These are phyloP conservation scores for Xylariaceae sp. DNA, from an alignment of 2,329 filamentous ascomycete genomes.

Conservation along the genomic window DNA sequence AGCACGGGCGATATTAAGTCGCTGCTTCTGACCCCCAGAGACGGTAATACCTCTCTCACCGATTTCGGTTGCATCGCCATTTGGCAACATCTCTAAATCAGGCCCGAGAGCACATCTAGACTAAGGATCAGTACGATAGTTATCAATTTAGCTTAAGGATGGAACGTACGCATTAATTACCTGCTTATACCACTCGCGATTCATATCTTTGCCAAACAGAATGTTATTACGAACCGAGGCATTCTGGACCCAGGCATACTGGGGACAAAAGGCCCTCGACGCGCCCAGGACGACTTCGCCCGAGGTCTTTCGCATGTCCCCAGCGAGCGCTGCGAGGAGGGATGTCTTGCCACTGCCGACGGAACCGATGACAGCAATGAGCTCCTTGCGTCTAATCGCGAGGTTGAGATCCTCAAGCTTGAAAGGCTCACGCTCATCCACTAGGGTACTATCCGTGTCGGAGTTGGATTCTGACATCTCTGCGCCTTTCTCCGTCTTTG, in stretches of 20 bases:
- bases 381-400: slow-evolving; percentile 73
- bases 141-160: background rate
- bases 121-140: slow-evolving; percentile 20
- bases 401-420: slow-evolving; percentile 73
- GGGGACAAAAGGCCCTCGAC: slow-evolving; percentile 87
- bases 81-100: slow-evolving; percentile 92
- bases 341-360: slow-evolving; percentile 92
- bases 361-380: slow-evolving; percentile 85
- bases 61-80: slow-evolving; percentile 89
- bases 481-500: slow-evolving; percentile 35
- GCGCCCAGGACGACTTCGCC: slow-evolving; percentile 80
- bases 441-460: slow-evolving; percentile 61
- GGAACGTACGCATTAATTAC: slow-evolving; percentile 76
- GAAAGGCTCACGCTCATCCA: slow-evolving; percentile 71
- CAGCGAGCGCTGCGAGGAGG: slow-evolving; percentile 84
- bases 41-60: slow-evolving; percentile 95
- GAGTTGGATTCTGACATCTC: slow-evolving; percentile 53
- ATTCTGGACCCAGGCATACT: slow-evolving; percentile 99
- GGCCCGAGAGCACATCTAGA: slow-evolving; percentile 77
- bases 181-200: slow-evolving; percentile 79
- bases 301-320: slow-evolving; percentile 87
- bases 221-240: slow-evolving; percentile 88
- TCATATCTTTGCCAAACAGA: slow-evolving; percentile 80
- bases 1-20: slow-evolving; percentile 88
- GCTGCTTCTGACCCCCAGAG: slow-evolving; percentile 93